Base-by-base conservation (phyloP, 1,284 basidiomycete genomes). In the Tilletia caries region DNA sequence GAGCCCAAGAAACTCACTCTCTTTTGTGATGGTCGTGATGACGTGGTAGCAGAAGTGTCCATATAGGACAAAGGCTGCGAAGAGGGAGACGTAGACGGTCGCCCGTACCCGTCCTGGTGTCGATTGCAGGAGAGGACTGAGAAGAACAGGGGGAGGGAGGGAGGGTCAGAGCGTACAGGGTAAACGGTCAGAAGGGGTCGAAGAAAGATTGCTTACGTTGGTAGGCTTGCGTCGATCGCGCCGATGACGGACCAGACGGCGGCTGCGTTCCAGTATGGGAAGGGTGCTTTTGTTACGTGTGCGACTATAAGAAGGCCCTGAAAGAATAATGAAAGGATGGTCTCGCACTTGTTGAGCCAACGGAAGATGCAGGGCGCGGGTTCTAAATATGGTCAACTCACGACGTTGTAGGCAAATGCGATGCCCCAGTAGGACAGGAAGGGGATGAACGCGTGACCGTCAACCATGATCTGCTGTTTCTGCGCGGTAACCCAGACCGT, bases 351-450 rank as follows among this genome's bases (percentile, higher is more conserved):
- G 37, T 15, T n/a, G 37, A 41, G 15, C 8, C 37, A 41, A 41
- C 37, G 37, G 15, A 41, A 41, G 37, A n/a, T n/a, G n/a, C n/a
- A n/a, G n/a, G n/a, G n/a, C n/a, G n/a, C n/a, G n/a, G n/a, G n/a
- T n/a, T n/a, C n/a, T n/a, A n/a, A n/a, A n/a, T n/a, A n/a, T n/a
- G n/a, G n/a, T n/a, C 20, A 6, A 54, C 52, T 54, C 52, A 54
- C 52, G 58, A 97, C 95, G 79, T 87, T 85, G 79, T 87, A 86
- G 3, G 86, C 85, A 75, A 92, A 93, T 78, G 91, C 89, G 65
- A 93, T 84, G 27, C 92, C 95, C 93, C 94, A 98, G 58, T 91
- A 90, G 74, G 89, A 89, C 23, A 95, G 84, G 86, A 95, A 95
- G 0, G 94, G 92, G 4, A 98, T 85, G 79, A 97, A 90, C 25